phyloP scores from a whole-genome alignment of 2,329 filamentous ascomycete species.

The Claviceps monticola region DNA sequence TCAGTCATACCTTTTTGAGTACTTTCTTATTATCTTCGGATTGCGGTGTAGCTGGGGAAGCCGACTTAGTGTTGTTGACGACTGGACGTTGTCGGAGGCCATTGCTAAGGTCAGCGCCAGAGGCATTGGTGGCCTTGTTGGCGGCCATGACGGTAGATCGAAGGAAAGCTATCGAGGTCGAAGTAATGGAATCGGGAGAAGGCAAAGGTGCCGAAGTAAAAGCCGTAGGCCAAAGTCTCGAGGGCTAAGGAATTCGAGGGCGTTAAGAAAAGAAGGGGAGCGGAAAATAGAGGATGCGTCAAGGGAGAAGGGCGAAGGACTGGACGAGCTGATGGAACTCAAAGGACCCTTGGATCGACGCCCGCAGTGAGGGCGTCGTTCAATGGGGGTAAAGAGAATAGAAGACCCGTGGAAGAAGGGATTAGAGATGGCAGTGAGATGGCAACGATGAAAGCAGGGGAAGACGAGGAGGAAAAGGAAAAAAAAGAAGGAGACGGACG shows the following conservation, averaged over 20 bases:
- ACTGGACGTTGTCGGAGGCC: conserved; percentile 39
- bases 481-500: background rate
- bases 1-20: conserved; percentile 34
- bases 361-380: conserved; percentile 12
- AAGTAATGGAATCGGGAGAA: background rate
- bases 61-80: conserved; percentile 23
- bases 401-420: conserved; percentile 4
- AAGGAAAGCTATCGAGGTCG: conserved; percentile 1
- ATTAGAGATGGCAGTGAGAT: conserved; percentile 10
- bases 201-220: conserved; percentile 2
- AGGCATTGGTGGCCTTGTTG: conserved; percentile 41
- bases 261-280: background rate
- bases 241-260: background rate
- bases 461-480: conserved; percentile 9
- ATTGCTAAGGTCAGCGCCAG: conserved; percentile 45
- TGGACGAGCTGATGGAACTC: conserved; percentile 24
- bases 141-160: conserved; percentile 32
- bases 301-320: conserved; percentile 13
- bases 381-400: conserved; percentile 12
- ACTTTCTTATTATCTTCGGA: conserved; percentile 46
- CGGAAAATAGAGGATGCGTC: conserved; percentile 3
- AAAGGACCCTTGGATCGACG: conserved; percentile 10
- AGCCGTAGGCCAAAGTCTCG: background rate
- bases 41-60: conserved; percentile 25
- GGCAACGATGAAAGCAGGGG: conserved; percentile 8